Evolutionary conservation across 805 yeast genomes (phyloP), one percentile per base, ranked within the genome.

Genomic region (Tetrapisispora arboricola): DNA sequence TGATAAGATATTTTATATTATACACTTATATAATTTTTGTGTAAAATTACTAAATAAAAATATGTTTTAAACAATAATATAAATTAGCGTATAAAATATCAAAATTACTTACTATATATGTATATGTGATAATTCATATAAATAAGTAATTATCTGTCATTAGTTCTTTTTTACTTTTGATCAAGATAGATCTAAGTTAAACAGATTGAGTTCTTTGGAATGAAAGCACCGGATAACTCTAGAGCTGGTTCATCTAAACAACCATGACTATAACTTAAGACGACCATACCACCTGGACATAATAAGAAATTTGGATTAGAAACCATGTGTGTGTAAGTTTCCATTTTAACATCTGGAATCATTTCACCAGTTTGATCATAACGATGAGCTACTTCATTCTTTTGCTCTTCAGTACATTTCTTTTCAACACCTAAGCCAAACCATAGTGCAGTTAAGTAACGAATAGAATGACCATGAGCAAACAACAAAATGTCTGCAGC

Each of bases 271-370:
- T 88, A 88, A 48, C 92, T 78, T 55, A 90, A 68, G 2, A 87
- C 95, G 46, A 96, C 95, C 32, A 86, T 84, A 32, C 95, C 96
- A 48, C 96, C 96, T 21, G 97, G 95, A 58, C 90, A 96, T 50
- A 90, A 67, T 60, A 90, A 67, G 60, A 87, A 79, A 49, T 80
- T 76, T 9, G 96, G 96, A 58, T 88, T 84, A 36, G 58, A 65
- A 46, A 51, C 48, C 45, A 68, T 42, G 45, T 65, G 61, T 44
- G 61, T 51, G 48, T 52, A 66, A 17, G 65, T 58, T 3, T 51
- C 47, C 38, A 60, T 46, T 4, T 57, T 55, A 19, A 65, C 60
- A 17, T 51, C 49, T 32, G 66, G 66, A 12, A 66, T 65, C 2
- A 58, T 47, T 3, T 49, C 59, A 36, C 55, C 63, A 3, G 52